Base-by-base conservation (phyloP, 352 stramenopile genomes). In the Globisporangium spinosum region DNA sequence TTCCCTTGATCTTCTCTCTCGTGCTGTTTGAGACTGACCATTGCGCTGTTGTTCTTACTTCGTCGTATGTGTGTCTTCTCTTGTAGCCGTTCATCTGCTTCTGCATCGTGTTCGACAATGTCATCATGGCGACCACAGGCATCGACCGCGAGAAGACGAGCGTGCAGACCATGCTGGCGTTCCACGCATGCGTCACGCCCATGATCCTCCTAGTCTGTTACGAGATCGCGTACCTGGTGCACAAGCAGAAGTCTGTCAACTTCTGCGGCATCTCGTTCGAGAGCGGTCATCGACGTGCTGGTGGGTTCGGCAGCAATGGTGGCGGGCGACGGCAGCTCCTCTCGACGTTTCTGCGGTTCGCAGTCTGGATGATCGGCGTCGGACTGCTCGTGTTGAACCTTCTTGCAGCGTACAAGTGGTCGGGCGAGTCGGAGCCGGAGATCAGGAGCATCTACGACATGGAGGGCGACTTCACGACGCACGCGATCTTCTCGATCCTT, bases 181-280 rank as follows among this genome's bases (percentile, higher is more conserved):
- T 95, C 68, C 87, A 93, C 68, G 77, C 87, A 45, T 93, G 85
- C 66, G 80, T 97, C 54, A 90, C 87, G 38, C 90, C 90, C 0
- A 83, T 96, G 73, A 77, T 96, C 55, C 71, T 97, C 54, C 74
- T 97, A 22, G 83, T 94, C 3, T 94, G 88, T 76, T 97, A 96
- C 68, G 90, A 97, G 72, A 74, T 97, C 69, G 88, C 88, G 13
- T 97, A 97, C 76, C 63, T 91, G 45, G 90, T 97, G 53, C 90
- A 97, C 76, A 97, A 96, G 75, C 85, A 94, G 60, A 94, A 94
- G 61, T 90, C 80, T 23, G 88, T 97, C 63, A 94, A 95, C 69
- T 97, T 97, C 66, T 97, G 89, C 62, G 90, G 90, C 43, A 96
- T 97, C 69, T 84, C 82, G 17, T 97, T 97, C 64, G 89, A 96